phyloP scores from a whole-genome alignment of 2,329 filamentous ascomycete species.

The Fusarium udum region DNA sequence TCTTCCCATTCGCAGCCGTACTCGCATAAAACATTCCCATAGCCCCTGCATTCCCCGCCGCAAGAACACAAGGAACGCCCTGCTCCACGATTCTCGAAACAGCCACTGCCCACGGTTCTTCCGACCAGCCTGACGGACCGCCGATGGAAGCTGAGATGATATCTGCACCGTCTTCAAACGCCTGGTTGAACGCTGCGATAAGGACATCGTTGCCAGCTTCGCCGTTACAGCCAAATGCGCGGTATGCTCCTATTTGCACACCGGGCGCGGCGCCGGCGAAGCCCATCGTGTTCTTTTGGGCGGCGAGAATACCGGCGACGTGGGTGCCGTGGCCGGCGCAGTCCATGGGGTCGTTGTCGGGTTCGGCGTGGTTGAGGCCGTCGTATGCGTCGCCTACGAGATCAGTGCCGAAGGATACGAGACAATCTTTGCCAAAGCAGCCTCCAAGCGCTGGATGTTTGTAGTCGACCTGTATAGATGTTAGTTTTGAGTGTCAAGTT shows the following conservation, averaged over 20 bases:
- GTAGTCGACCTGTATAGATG: constrained; percentile 62
- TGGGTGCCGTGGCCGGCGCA: constrained; percentile 70
- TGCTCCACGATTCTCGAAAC: constrained; percentile 62
- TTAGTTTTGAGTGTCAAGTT: neutral
- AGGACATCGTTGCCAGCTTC: constrained; percentile 64
- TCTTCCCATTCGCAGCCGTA: constrained; percentile 58
- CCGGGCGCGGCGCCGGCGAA: constrained; percentile 67
- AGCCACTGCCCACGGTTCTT: constrained; percentile 60
- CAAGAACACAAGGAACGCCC: constrained; percentile 62
- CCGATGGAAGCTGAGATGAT: constrained; percentile 67
- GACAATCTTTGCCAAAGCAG: constrained; percentile 68
- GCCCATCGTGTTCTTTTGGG: constrained; percentile 61
- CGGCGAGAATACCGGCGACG: constrained; percentile 70
- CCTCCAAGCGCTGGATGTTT: constrained; percentile 70
- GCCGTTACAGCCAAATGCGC: constrained; percentile 66
- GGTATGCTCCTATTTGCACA: constrained; percentile 65
- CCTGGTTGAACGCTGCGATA: constrained; percentile 67
- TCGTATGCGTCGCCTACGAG: constrained; percentile 65
- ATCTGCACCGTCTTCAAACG: constrained; percentile 67
- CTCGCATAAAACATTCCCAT: constrained; percentile 60
- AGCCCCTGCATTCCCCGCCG: constrained; percentile 62
- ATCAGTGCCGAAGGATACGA: constrained; percentile 67
- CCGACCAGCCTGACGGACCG: constrained; percentile 61
- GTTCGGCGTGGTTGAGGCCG: constrained; percentile 51
- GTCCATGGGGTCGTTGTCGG: constrained; percentile 63